Evolutionary conservation across 495 filamentous ascomycete species (phyloP), one percentile per base, ranked within the genome.

Genomic region (Penicillium roqueforti): DNA sequence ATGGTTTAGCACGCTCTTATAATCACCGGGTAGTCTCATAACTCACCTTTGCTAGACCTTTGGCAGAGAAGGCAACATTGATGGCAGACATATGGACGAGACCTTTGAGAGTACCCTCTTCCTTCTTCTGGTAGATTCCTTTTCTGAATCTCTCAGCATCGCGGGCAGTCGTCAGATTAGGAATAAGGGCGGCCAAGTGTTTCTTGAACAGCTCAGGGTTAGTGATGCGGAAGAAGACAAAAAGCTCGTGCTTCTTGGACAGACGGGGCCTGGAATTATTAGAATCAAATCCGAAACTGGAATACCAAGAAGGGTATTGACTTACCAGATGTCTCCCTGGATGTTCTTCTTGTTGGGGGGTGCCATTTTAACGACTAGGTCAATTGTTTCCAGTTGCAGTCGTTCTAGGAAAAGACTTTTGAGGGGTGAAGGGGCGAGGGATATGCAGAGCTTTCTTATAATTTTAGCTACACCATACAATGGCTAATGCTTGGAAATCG

Each of bases 271-370:
- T 48, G 13, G 11, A 1, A 22, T 36, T 4, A 37, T 34, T 10
- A 36, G 31, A 11, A 31, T 31, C 0, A 31, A 31, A 3, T 31
- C 0, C 28, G n/a, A 1, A 11, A 31, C 2, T 31, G 10, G 7
- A 31, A 3, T 10, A 11, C 2, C 8, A 3, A 29, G 28, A 1
- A 31, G 28, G 28, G 16, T 34, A 19, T 47, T n/a, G 3, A 8
- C 32, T 14, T 9, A 37, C 45, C 45, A 48, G 31, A 48, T 48
- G 8, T 48, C 45, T 48, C 45, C 45, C 45, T 48, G 45, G 11
- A 48, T 36, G 14, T 48, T 48, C 32, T 48, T 26, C 13, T 48
- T 36, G 36, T 50, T 26, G 5, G 40, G 40, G 7, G 40, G 14
- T 6, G 40, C 22, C 40, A 42, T 42, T 25, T 31, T 10, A 31